These are phyloP conservation scores for Fusarium sp. DNA, from an alignment of 2,329 filamentous ascomycete species.

Conservation along the genomic window DNA sequence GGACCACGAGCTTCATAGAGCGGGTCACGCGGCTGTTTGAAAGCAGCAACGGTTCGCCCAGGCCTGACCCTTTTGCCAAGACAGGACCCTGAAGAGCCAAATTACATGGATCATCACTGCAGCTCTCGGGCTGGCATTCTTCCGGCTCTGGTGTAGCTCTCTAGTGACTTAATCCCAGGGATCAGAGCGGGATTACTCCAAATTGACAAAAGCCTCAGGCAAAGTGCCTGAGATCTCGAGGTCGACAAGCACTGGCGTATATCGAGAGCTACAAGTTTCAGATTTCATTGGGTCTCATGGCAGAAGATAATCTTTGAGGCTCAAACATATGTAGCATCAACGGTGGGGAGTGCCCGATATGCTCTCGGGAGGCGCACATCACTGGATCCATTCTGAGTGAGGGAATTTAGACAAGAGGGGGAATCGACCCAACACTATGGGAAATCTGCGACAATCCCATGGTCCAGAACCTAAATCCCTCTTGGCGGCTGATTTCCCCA, in stretches of 20 bases:
- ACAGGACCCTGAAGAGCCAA: slow-evolving; percentile 1
- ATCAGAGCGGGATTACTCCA: slow-evolving; percentile 13
- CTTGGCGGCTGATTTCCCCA: slow-evolving; percentile 27
- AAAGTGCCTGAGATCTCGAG: slow-evolving; percentile 22
- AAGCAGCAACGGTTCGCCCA: slow-evolving; percentile 32
- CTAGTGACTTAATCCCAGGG: background rate
- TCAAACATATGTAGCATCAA: slow-evolving; percentile 26
- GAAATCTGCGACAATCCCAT: slow-evolving; percentile 39
- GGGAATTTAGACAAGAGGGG: slow-evolving; percentile 13
- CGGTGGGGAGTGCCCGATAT: slow-evolving; percentile 36
- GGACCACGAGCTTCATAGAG: slow-evolving; percentile 22
- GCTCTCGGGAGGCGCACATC: slow-evolving; percentile 33
- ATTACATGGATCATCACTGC: slow-evolving; percentile 27
- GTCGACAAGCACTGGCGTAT: slow-evolving; percentile 12
- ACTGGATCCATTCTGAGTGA: slow-evolving; percentile 10
- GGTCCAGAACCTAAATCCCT: slow-evolving; percentile 22
- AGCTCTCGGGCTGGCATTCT: slow-evolving; percentile 21
- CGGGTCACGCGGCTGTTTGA: slow-evolving; percentile 36
- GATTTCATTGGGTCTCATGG: background rate
- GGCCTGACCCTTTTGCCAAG: slow-evolving; percentile 14
- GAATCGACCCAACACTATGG: slow-evolving; percentile 20
- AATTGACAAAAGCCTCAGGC: slow-evolving; percentile 2
- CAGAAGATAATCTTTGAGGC: slow-evolving; percentile 22
- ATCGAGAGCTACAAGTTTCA: slow-evolving; percentile 31
- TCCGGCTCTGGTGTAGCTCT: slow-evolving; percentile 18